Conservation (phyloP, 2,329 filamentous ascomycete species). For the Aspergillus udagawae region DNA sequence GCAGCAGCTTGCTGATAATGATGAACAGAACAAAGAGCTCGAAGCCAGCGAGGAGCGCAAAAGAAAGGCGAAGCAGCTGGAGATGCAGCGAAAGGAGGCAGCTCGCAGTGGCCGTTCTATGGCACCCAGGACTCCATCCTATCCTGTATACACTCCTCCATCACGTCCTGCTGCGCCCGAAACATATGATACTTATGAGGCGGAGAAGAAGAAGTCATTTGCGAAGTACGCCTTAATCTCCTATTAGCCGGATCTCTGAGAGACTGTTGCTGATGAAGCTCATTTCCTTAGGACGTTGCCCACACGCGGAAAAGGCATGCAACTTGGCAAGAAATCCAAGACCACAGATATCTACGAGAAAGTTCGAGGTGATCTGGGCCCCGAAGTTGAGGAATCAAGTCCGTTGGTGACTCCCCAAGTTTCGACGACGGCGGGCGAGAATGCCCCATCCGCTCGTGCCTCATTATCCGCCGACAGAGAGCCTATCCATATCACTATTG, state of each 20-base stretch:
- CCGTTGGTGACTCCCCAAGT: constrained; percentile 64
- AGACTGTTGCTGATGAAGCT: constrained; percentile 21
- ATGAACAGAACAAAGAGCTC: constrained; percentile 84
- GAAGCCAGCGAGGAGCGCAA: constrained; percentile 98
- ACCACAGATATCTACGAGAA: constrained; percentile 96
- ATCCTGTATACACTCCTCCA: constrained; percentile 84
- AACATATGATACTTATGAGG: constrained; percentile 90
- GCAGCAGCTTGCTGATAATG: constrained; percentile 18
- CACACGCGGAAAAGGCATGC: constrained; percentile 95
- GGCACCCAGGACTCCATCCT: constrained; percentile 71
- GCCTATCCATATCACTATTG: constrained; percentile 81
- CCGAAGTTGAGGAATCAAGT: constrained; percentile 68
- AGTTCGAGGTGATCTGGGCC: constrained; percentile 85
- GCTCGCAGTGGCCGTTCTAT: constrained; percentile 67
- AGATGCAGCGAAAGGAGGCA: constrained; percentile 97
- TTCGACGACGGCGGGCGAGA: constrained; percentile 50
- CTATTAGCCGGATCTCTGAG: neutral
- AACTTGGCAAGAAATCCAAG: constrained; percentile 97
- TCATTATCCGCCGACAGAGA: constrained; percentile 72
- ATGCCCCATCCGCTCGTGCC: constrained; percentile 51
- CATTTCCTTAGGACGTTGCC: constrained; percentile 51
- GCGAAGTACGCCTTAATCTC: constrained; percentile 59
- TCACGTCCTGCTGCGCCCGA: constrained; percentile 69
- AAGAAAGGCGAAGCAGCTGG: constrained; percentile 95
- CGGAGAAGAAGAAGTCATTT: constrained; percentile 90